These are phyloP conservation scores for Dactylonectria estremocensis DNA, from an alignment of 2,329 filamentous ascomycete genomes.

Conservation along the genomic window DNA sequence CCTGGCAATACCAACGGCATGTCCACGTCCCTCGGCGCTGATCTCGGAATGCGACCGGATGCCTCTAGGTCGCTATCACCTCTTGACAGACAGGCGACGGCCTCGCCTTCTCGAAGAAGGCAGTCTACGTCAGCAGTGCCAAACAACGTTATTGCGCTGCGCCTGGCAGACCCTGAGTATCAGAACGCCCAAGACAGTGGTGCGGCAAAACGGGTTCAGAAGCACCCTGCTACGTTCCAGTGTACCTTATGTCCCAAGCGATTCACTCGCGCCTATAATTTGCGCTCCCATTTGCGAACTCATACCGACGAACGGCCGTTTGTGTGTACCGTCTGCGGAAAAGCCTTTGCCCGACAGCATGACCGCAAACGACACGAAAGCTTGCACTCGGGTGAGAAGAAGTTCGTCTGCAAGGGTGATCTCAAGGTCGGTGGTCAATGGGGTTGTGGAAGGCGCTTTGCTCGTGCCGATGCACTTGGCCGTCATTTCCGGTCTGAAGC, in stretches of 20 bases:
- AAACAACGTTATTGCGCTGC: conserved; percentile 83
- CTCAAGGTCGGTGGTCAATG: conserved; percentile 87
- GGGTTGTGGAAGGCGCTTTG: conserved; percentile 95
- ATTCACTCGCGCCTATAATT: conserved; percentile 96
- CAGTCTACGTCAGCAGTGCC: conserved; percentile 76
- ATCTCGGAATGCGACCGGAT: conserved; percentile 61
- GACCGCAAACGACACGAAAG: conserved; percentile 98
- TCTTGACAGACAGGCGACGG: conserved; percentile 65
- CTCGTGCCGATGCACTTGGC: conserved; percentile 93
- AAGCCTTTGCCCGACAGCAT: conserved; percentile 97
- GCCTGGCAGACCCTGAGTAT: conserved; percentile 89
- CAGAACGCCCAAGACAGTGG: conserved; percentile 76
- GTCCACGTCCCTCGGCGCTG: conserved; percentile 66
- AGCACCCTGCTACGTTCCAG: conserved; percentile 97
- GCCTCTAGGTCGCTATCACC: conserved; percentile 72
- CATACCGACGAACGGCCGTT: conserved; percentile 98
- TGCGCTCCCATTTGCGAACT: conserved; percentile 94
- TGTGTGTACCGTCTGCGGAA: conserved; percentile 96
- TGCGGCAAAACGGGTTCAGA: conserved; percentile 87
- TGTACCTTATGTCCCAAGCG: conserved; percentile 94
- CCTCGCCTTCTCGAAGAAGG: conserved; percentile 59
- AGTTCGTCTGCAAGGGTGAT: conserved; percentile 95
- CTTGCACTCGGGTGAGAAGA: conserved; percentile 97
- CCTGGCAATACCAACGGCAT: conserved; percentile 59
- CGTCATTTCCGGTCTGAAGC: conserved; percentile 97